Conservation (phyloP, 2,329 filamentous ascomycete species). For the Ceratocystis cubensis region DNA sequence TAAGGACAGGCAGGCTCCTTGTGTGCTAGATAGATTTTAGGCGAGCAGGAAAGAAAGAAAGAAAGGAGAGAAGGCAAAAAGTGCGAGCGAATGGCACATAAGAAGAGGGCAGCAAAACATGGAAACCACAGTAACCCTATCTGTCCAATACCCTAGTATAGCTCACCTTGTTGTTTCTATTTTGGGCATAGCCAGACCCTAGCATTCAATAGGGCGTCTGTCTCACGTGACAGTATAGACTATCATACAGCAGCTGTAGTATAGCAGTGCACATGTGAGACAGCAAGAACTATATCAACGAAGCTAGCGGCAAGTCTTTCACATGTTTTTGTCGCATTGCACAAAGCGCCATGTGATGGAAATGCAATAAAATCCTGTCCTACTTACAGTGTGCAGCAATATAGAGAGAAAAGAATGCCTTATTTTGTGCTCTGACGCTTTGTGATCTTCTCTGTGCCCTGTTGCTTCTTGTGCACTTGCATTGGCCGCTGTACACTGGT, state of each 20-base stretch:
- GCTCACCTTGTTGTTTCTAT: neutral
- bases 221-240: neutral
- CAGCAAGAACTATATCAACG: too few species aligned
- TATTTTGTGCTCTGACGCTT: too few species aligned
- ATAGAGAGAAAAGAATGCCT: neutral
- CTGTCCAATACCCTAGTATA: neutral
- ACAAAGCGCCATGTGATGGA: neutral
- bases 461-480: neutral
- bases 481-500: neutral
- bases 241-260: too few species aligned
- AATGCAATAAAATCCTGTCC: constrained; percentile 1
- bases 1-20: too few species aligned
- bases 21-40: neutral
- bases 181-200: neutral
- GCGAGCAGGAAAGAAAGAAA: neutral
- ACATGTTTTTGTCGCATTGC: neutral
- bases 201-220: neutral
- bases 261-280: too few species aligned
- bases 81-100: too few species aligned
- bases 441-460: too few species aligned
- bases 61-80: neutral
- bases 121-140: neutral
- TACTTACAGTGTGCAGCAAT: neutral
- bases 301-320: neutral
- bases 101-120: neutral